Evolutionary conservation across 768 basidiomycete species (phyloP).

Genomic region (Suillus fuscotomentosus): DNA sequence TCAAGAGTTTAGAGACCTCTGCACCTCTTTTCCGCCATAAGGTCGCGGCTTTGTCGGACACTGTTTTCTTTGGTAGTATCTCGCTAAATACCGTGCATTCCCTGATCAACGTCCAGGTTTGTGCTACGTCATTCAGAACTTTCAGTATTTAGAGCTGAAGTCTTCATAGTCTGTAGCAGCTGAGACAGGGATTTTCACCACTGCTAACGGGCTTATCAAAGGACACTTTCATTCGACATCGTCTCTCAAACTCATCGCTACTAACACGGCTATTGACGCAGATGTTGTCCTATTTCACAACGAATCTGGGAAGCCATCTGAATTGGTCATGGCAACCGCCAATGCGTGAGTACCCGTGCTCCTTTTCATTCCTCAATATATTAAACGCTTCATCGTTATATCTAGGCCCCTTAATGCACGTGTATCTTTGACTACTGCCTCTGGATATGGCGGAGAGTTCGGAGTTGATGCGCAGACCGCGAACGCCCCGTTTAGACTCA

Average conservation of each 20-base stretch:
- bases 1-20: constrained; percentile 28
- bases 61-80: constrained; percentile 27
- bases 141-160: not conserved
- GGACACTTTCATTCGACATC: constrained; percentile 36
- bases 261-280: constrained; percentile 33
- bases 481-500: constrained; percentile 32
- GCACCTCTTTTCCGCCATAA: constrained; percentile 29
- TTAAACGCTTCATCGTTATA: not conserved
- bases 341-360: not conserved
- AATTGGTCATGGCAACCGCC: not conserved
- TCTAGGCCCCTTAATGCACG: constrained; percentile 19
- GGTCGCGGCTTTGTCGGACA: constrained; percentile 25
- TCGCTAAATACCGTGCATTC: constrained; percentile 21
- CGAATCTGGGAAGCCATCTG: not conserved
- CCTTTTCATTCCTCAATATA: not conserved
- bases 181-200: constrained; percentile 16
- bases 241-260: constrained; percentile 29
- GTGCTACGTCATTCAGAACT: constrained; percentile 1
- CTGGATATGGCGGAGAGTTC: constrained; percentile 29
- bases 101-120: constrained; percentile 27
- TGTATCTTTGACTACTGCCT: constrained; percentile 8
- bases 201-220: constrained; percentile 34
- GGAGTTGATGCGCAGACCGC: constrained; percentile 28
- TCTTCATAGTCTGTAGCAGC: constrained; percentile 31
- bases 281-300: constrained; percentile 20